Conservation (phyloP, 768 basidiomycete species). For the Asterophora parasitica region DNA sequence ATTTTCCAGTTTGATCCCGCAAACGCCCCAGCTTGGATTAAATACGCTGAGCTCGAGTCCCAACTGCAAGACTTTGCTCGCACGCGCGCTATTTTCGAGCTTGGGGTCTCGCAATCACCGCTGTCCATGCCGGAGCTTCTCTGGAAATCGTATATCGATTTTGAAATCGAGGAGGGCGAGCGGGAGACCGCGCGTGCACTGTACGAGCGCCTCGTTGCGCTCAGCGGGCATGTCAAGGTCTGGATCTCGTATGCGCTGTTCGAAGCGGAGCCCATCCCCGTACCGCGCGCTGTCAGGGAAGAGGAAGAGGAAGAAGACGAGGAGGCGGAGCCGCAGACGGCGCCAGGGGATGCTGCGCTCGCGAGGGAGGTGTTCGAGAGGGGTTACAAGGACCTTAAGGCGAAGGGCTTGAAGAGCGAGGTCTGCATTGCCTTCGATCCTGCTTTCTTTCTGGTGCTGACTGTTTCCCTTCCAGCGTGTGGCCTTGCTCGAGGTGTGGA, state of each 20-base stretch:
- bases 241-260: slow-evolving; percentile 96
- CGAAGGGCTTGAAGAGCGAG: slow-evolving; percentile 80
- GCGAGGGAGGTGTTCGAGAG: slow-evolving; percentile 83
- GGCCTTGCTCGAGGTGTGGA: slow-evolving; percentile 91
- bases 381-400: slow-evolving; percentile 84
- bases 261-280: slow-evolving; percentile 73
- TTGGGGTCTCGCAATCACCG: slow-evolving; percentile 76
- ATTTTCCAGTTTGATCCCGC: slow-evolving; percentile 70
- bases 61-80: slow-evolving; percentile 84
- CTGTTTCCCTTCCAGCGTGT: slow-evolving; percentile 59
- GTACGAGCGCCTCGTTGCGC: slow-evolving; percentile 81
- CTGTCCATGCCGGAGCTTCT: slow-evolving; percentile 93
- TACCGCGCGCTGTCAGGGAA: slow-evolving; percentile 59
- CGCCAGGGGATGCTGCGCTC: slow-evolving; percentile 61
- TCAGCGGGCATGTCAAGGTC: slow-evolving; percentile 93
- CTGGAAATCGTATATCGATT: slow-evolving; percentile 96
- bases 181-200: slow-evolving; percentile 77
- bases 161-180: slow-evolving; percentile 92
- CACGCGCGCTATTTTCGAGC: slow-evolving; percentile 90
- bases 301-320: slow-evolving; percentile 64
- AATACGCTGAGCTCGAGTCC: slow-evolving; percentile 88
- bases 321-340: slow-evolving; percentile 58
- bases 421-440: slow-evolving; percentile 45
- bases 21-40: slow-evolving; percentile 93
- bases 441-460: background rate